Evolutionary conservation across 768 basidiomycete species (phyloP).

Genomic region (Amanita thiersii): DNA sequence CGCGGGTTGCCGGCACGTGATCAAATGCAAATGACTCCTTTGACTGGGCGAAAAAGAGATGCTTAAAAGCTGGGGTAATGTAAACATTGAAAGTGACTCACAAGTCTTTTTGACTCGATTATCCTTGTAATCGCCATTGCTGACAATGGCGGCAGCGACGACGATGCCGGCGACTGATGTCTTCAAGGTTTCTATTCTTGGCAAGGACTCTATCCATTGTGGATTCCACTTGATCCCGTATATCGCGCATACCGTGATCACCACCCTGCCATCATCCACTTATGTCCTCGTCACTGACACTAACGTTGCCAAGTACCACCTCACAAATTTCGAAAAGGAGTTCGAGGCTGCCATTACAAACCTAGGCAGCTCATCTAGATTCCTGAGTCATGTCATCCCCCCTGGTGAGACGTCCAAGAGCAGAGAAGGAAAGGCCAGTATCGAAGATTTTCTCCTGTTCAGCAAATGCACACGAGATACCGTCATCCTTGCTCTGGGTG

Average conservation of each 20-base stretch:
- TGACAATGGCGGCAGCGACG: not conserved
- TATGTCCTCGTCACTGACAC: constrained; percentile 94
- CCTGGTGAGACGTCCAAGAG: constrained; percentile 95
- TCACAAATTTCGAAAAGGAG: constrained; percentile 55
- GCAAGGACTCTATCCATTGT: constrained; percentile 83
- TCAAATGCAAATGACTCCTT: too few relatives aligned
- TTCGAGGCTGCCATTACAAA: constrained; percentile 41
- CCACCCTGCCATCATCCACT: constrained; percentile 65
- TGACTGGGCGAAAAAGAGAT: too few relatives aligned
- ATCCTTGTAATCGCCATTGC: not conserved
- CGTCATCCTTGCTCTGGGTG: constrained; percentile 88
- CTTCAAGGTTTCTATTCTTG: constrained; percentile 76
- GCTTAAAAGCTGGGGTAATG: too few relatives aligned
- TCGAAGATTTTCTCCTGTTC: constrained; percentile 88
- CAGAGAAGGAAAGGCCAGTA: constrained; percentile 82
- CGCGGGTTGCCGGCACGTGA: too few relatives aligned
- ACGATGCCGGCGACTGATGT: constrained; percentile 35
- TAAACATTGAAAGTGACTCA: too few relatives aligned
- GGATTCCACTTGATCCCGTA: constrained; percentile 90
- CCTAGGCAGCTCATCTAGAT: constrained; percentile 39
- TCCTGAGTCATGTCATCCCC: constrained; percentile 69
- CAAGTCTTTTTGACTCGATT: not conserved
- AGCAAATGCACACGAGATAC: constrained; percentile 90
- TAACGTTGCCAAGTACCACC: constrained; percentile 77
- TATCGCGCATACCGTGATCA: constrained; percentile 68